Conservation (phyloP, 495 filamentous ascomycete genomes). For the Neurospora sp. region DNA sequence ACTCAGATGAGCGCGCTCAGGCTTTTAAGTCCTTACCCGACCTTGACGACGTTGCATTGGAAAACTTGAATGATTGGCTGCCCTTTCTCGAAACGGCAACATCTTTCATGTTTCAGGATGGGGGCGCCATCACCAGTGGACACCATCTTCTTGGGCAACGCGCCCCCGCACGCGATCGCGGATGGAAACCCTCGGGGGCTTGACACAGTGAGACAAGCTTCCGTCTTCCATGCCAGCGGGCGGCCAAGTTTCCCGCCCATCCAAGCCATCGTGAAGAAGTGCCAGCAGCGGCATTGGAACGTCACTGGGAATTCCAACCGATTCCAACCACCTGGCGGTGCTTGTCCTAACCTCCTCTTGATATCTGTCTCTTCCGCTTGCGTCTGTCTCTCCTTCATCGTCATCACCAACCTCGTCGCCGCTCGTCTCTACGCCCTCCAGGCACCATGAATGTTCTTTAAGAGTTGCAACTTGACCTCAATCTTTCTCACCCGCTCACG, state of each 20-base stretch:
- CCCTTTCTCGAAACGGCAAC: neutral
- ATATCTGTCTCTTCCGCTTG: neutral
- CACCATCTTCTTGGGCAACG: neutral
- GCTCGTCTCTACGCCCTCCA: neutral
- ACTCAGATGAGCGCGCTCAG: neutral
- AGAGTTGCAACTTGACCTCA: neutral
- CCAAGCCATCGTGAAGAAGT: neutral
- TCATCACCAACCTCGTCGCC: neutral
- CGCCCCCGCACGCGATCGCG: neutral
- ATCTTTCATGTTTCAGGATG: neutral
- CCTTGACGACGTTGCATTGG: neutral
- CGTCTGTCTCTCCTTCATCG: neutral
- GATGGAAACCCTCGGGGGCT: neutral
- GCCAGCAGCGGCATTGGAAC: neutral
- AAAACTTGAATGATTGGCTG: neutral
- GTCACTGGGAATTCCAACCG: neutral
- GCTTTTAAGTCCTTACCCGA: neutral
- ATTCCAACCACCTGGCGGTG: neutral
- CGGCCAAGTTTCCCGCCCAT: neutral
- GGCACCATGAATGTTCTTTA: neutral
- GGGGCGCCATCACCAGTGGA: neutral
- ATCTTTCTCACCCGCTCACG: neutral
- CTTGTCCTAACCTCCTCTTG: neutral
- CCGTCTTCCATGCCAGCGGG: neutral
- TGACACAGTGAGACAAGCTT: neutral